Base-by-base conservation (phyloP, 2,329 filamentous ascomycete genomes). In the Microcyclosporella mali region DNA sequence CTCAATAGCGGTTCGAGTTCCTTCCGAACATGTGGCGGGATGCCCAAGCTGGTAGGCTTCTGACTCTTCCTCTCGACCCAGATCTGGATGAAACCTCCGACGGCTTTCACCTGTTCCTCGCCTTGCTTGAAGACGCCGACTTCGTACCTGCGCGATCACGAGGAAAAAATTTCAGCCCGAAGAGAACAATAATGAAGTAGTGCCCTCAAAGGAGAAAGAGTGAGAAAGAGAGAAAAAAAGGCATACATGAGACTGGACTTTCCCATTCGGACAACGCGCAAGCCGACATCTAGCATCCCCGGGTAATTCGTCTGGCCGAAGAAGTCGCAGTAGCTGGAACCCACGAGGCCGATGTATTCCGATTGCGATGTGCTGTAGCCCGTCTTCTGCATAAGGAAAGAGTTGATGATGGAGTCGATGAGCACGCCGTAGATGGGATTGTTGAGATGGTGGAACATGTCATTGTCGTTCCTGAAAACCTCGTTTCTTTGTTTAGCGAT, bases 401-500 rank as follows among this genome's bases (percentile, higher is more conserved):
- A 77, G 66, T 95, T 97, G 62, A 94, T 81, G 45, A 94, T 79
- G 1, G 86, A 89, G 69, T 97, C 90, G 64, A 94, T 60, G 4
- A 63, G 46, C 4, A 62, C 56, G 33, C 56, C 58, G 38, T 63
- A 63, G 43, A 61, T 55, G 1, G 60, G 92, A 43, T 80, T 82
- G 43, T 62, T 58, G 30, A 52, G 56, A 63, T 97, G 90, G 47
- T 86, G 77, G 66, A 92, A 95, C 85, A 94, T 92, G 69, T 95
- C 88, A 62, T 94, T 94, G 66, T 95, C 88, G 63, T 79, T 82
- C 87, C 87, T 89, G 33, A 4, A 33, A 4, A 6, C n/a, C n/a
- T n/a, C n/a, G n/a, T n/a, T 25, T 25, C 21, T 25, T 25, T 25
- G 9, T 6, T 25, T 25, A 25, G 21, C 21, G 30, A 4, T 12